These are phyloP conservation scores for Neofusicoccum umdonicola DNA, from an alignment of 2,329 filamentous ascomycete species.

Conservation along the genomic window DNA sequence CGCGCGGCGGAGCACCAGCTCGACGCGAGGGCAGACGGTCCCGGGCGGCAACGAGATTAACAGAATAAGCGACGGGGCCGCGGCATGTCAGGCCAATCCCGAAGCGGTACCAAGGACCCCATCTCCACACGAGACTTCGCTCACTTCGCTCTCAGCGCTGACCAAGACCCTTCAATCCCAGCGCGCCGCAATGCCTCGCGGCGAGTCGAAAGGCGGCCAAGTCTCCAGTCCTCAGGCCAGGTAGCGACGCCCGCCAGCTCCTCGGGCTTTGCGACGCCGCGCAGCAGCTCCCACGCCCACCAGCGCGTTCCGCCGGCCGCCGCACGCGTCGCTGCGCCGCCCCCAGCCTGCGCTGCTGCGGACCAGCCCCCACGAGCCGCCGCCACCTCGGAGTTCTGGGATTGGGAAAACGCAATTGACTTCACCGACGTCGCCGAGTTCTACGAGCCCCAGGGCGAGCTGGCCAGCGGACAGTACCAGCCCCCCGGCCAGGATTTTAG, in stretches of 20 bases:
- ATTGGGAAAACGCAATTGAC: conserved; percentile 38
- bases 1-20: not conserved
- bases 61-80: not conserved
- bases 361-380: not conserved
- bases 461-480: conserved; percentile 37
- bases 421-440: conserved; percentile 33
- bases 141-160: not conserved
- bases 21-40: not conserved
- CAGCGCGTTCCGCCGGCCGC: not conserved
- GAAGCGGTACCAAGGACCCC: not conserved
- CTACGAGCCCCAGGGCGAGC: conserved; percentile 48
- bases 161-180: not conserved
- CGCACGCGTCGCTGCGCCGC: not conserved
- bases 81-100: conserved; percentile 7
- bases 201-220: not conserved
- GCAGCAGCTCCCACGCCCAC: not conserved
- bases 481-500: conserved; percentile 36
- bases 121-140: not conserved
- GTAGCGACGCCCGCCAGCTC: conserved; percentile 1
- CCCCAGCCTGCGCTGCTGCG: not conserved
- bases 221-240: not conserved
- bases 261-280: conserved; percentile 1
- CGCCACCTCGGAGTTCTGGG: conserved; percentile 28
- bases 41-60: not conserved
- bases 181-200: not conserved